Conservation (phyloP, 306 rosid genomes). For the Mucuna pruriens region DNA sequence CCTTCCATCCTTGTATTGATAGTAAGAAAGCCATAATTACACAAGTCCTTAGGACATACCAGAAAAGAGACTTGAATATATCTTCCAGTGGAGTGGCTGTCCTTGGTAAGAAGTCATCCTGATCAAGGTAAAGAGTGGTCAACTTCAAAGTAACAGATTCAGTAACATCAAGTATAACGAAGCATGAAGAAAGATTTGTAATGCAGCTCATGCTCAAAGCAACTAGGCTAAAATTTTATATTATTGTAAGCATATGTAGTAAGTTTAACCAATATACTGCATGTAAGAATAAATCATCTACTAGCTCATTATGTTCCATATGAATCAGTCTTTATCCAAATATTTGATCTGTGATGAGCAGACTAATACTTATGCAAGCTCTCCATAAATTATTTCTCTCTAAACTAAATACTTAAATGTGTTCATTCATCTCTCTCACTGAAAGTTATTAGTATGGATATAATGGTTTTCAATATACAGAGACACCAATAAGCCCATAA, state of each 20-base stretch:
- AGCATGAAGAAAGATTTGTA: constrained; percentile 15
- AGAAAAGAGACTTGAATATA: constrained; percentile 93
- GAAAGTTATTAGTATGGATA: not conserved
- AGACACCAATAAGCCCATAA: not conserved
- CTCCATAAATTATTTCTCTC: not conserved
- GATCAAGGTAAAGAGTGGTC: constrained; percentile 44
- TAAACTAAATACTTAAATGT: not conserved
- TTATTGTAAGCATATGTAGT: not conserved
- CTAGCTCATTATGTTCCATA: not conserved
- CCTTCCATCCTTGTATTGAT: constrained; percentile 25
- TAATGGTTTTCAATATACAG: not conserved
- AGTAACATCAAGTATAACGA: not conserved
- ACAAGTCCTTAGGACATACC: constrained; percentile 54
- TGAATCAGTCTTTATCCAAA: not conserved
- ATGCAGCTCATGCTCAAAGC: constrained; percentile 9
- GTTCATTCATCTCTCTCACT: constrained; percentile 3
- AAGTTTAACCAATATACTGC: not conserved
- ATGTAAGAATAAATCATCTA: constrained; percentile 1
- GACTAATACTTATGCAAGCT: not conserved
- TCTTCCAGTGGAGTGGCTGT: constrained; percentile 98
- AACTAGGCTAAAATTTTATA: not conserved
- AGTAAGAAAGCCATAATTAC: not conserved
- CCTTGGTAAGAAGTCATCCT: constrained; percentile 98
- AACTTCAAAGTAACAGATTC: constrained; percentile 25
- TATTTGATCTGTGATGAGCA: not conserved